These are phyloP conservation scores for Clitopilus passeckerianus DNA, from an alignment of 768 basidiomycete genomes.

Conservation along the genomic window DNA sequence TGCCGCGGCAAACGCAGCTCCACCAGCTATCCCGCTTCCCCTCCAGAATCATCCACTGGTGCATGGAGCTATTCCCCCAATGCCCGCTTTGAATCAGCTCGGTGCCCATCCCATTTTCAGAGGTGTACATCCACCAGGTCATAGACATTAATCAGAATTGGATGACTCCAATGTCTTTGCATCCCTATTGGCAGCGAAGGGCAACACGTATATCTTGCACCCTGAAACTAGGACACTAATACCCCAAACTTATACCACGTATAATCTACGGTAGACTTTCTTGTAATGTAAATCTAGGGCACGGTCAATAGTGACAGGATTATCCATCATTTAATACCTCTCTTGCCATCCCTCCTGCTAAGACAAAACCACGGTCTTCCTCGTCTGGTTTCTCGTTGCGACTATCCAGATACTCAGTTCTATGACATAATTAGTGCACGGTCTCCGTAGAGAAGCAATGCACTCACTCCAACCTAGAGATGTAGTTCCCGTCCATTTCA, in stretches of 20 bases:
- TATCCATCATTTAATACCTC: slow-evolving; percentile 21
- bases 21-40: background rate
- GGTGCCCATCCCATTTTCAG: background rate
- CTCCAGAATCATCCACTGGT: background rate
- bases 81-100: background rate
- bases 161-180: too few relatives aligned
- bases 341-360: slow-evolving; percentile 29
- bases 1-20: background rate
- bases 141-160: background rate
- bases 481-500: slow-evolving; percentile 42
- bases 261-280: background rate
- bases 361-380: slow-evolving; percentile 24
- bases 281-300: background rate
- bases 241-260: background rate
- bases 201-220: background rate
- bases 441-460: background rate
- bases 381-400: slow-evolving; percentile 13
- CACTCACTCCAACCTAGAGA: slow-evolving; percentile 42
- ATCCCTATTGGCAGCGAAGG: too few relatives aligned
- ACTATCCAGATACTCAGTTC: slow-evolving; percentile 15
- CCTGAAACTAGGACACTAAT: background rate
- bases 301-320: background rate
- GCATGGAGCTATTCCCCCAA: background rate
- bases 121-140: background rate
- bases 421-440: slow-evolving; percentile 2